phyloP scores from a whole-genome alignment of 148 eudicot species.

The Tetragonia tetragonoides region DNA sequence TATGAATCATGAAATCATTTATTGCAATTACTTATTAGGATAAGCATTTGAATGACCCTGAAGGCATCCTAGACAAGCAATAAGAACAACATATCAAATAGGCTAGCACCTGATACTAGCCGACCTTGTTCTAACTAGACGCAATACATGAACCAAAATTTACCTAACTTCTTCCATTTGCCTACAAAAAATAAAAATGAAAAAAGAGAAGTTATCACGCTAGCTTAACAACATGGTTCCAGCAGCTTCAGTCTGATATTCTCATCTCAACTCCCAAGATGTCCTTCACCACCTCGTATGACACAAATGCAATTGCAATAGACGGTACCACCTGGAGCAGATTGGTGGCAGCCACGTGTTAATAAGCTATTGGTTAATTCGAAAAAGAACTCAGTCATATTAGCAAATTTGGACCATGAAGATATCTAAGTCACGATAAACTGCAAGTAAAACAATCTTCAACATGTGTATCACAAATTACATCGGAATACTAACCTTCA shows the following conservation, averaged over 20 bases:
- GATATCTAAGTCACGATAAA: not conserved
- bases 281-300: conserved; percentile 80
- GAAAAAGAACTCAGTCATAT: not conserved
- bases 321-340: conserved; percentile 74
- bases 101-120: conserved; percentile 19
- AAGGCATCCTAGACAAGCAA: conserved; percentile 14
- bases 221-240: not conserved
- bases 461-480: not conserved
- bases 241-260: conserved; percentile 55
- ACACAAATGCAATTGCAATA: conserved; percentile 81
- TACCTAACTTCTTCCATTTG: conserved; percentile 24
- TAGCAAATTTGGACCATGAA: not conserved
- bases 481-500: conserved; percentile 58
- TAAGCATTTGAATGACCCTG: conserved; percentile 8
- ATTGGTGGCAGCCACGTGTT: not conserved
- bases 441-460: not conserved
- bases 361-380: not conserved
- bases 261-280: conserved; percentile 68
- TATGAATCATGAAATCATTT: conserved; percentile 19
- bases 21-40: conserved; percentile 17
- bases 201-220: not conserved
- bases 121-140: conserved; percentile 20
- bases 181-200: conserved; percentile 23
- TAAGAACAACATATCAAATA: conserved; percentile 18
- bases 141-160: conserved; percentile 20